Conservation (phyloP, 1,284 basidiomycete genomes). For the Rhizopogon hawkerae region DNA sequence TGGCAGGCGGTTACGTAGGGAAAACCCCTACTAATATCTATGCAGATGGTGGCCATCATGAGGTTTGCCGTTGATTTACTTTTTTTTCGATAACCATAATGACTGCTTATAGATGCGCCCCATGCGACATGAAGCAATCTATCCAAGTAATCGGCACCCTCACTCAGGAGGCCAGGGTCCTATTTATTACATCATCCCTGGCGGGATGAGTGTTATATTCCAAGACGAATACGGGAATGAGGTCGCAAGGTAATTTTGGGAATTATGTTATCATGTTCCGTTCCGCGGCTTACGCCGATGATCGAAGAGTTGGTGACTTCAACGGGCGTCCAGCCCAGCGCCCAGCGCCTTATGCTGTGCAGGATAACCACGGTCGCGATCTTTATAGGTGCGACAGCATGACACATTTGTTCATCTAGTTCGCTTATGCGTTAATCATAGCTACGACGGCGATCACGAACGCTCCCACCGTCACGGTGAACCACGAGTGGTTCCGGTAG, state of each 20-base stretch:
- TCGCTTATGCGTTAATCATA: slow-evolving; percentile 10
- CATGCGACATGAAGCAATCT: slow-evolving; percentile 13
- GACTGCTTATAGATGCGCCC: slow-evolving; percentile 13
- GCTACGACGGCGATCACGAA: slow-evolving; percentile 24
- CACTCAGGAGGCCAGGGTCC: slow-evolving; percentile 27
- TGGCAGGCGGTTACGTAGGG: slow-evolving; percentile 4
- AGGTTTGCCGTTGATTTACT: slow-evolving; percentile 13
- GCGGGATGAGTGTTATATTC: slow-evolving; percentile 59
- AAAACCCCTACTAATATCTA: slow-evolving; percentile 28
- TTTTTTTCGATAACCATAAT: background rate
- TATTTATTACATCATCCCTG: slow-evolving; percentile 57
- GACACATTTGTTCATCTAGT: background rate
- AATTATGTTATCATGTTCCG: background rate
- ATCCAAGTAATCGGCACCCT: slow-evolving; percentile 21
- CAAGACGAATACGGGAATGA: slow-evolving; percentile 59
- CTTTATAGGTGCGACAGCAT: slow-evolving; percentile 34
- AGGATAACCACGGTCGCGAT: slow-evolving; percentile 42
- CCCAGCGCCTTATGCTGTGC: slow-evolving; percentile 36
- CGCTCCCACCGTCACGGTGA: slow-evolving; percentile 20
- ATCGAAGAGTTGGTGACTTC: slow-evolving; percentile 39
- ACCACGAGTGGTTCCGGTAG: slow-evolving; percentile 22
- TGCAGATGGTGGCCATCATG: slow-evolving; percentile 15
- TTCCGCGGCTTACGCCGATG: slow-evolving; percentile 5
- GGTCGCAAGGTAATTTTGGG: slow-evolving; percentile 44
- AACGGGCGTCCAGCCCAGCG: slow-evolving; percentile 20